phyloP scores from a whole-genome alignment of 345 rosid species.

The Pistacia atlantica region DNA sequence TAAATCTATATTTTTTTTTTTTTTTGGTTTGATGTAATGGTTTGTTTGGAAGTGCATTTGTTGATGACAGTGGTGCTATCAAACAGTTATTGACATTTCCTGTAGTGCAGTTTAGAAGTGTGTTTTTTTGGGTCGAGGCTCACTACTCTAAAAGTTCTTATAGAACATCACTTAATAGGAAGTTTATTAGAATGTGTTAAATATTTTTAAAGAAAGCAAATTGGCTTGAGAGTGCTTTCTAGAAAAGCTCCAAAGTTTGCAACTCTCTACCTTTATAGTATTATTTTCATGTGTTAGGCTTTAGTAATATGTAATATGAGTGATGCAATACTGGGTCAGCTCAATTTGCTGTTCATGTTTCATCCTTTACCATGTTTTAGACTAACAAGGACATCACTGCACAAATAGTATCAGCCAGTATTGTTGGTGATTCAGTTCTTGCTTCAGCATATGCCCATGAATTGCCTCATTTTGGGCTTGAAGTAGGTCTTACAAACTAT shows the following conservation, averaged over 20 bases:
- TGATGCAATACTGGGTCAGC: background rate
- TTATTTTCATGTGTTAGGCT: background rate
- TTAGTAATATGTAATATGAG: background rate
- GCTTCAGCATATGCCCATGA: constrained; percentile 75
- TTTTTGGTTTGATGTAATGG: no score
- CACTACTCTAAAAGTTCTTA: no score
- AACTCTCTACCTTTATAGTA: background rate
- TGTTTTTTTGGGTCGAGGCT: background rate
- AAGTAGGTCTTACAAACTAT: constrained; percentile 69
- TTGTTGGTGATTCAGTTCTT: constrained; percentile 60
- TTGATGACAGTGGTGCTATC: background rate
- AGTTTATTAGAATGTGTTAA: background rate
- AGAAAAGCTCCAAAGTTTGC: background rate
- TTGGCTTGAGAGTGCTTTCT: background rate
- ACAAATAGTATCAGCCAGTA: constrained; percentile 55
- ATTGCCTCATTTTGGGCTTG: constrained; percentile 62
- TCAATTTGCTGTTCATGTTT: background rate
- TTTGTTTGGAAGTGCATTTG: background rate
- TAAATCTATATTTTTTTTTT: background rate
- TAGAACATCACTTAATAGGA: no score
- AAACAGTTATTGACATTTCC: background rate
- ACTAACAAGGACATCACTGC: constrained; percentile 67
- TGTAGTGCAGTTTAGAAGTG: background rate
- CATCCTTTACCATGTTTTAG: constrained; percentile 39
- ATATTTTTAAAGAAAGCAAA: background rate